Evolutionary conservation across 495 filamentous ascomycete species (phyloP).

Genomic region (Massariosphaeria phaeospora): DNA sequence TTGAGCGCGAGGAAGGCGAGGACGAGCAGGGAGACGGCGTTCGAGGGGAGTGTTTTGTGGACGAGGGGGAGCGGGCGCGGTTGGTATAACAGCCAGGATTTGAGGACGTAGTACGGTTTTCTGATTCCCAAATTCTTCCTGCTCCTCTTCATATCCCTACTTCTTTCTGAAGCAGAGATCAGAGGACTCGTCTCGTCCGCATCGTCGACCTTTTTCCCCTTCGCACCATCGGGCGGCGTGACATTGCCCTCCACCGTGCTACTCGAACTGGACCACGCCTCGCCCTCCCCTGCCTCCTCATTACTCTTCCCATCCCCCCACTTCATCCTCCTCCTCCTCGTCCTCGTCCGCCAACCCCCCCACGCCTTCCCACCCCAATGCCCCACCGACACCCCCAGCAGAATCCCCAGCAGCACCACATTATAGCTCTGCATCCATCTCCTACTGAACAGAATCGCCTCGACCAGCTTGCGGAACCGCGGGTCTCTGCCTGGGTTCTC

Average conservation of each 20-base stretch:
- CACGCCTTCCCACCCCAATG: conserved; percentile 28
- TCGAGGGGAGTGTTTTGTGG: conserved; percentile 52
- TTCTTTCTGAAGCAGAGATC: not conserved
- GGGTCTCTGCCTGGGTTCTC: conserved; percentile 28
- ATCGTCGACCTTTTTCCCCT: conserved; percentile 1
- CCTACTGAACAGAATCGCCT: conserved; percentile 29
- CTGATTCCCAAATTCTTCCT: not conserved
- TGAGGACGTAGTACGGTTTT: conserved; percentile 17
- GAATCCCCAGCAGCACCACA: conserved; percentile 24
- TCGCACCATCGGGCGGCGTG: conserved; percentile 22
- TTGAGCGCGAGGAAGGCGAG: conserved; percentile 50
- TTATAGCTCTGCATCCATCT: conserved; percentile 34
- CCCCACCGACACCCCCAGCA: conserved; percentile 27
- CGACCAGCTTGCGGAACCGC: conserved; percentile 22
- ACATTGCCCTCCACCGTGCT: conserved; percentile 33
- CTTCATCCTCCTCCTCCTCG: not conserved
- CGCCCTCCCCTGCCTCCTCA: not conserved
- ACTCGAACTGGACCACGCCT: conserved; percentile 33
- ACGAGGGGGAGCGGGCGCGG: conserved; percentile 51
- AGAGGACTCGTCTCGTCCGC: conserved; percentile 30
- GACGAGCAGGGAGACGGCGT: conserved; percentile 49
- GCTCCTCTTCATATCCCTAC: not conserved
- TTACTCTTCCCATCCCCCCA: not conserved
- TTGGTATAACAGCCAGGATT: conserved; percentile 48
- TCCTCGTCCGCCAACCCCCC: conserved; percentile 10